Evolutionary conservation across 192 early-diverging fungal species (phyloP), one percentile per base, ranked within the genome.

Genomic region (Lobosporangium transversale): DNA sequence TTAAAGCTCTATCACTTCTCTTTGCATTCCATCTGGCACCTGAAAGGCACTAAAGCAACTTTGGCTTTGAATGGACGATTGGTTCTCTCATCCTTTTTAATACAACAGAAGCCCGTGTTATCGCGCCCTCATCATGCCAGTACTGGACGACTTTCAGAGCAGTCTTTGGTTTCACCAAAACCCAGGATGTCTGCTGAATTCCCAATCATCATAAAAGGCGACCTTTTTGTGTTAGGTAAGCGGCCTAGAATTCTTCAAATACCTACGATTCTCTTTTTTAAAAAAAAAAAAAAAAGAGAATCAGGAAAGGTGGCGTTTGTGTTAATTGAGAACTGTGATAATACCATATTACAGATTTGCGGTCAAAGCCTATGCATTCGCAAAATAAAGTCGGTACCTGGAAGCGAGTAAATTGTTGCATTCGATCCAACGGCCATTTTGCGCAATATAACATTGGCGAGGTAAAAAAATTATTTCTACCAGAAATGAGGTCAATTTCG

Each of bases 371-470:
- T 0, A 56, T 54, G 50, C 47, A 49, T 30, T 2, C 71, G 6
- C 62, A 75, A 33, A 61, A 49, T 31, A 75, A 66, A 12, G 51
- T 75, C 35, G 52, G 30, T 3, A 33, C 56, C 2, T 75, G 71
- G 71, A 75, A 65, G 43, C 71, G 57, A 23, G 66, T 75, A 21
- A 56, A 65, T 24, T 75, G 71, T 26, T 54, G 51, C 27, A 66
- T 75, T 32, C 55, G 62, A 12, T 56, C 63, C 12, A 75, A 75
- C n/a, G 71, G 71, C 9, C 63, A 66, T 26, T 75, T 75, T 24
- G 63, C 42, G 2, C 71, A 75, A 20, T 75, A 54, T 33, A 75
- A 75, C 30, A 33, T 49, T 32, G 63, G 71, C 10, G 63, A 75
- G 56, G 71, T 75, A 75, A n/a, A n/a, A n/a, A n/a, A n/a, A n/a